Evolutionary conservation across 208 protist genomes (phyloP).

Genomic region (Trichomonas tenax): DNA sequence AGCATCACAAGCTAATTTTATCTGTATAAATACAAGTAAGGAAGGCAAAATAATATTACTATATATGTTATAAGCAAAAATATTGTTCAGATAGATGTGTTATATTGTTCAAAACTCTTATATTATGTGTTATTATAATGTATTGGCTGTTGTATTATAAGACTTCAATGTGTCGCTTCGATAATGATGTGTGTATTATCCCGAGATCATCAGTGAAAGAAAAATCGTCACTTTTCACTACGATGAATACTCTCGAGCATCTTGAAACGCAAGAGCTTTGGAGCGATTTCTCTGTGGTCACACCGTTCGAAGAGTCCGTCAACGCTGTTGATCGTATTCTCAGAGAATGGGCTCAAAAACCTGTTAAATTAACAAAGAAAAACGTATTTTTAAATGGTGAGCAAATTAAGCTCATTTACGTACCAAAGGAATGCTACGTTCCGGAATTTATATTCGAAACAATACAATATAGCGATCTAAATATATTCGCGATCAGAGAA

Average conservation of each 20-base stretch:
- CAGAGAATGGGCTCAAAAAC: not conserved
- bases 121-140: too few species aligned
- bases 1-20: too few species aligned
- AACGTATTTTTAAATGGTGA: not conserved
- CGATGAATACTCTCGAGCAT: not conserved
- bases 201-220: too few species aligned
- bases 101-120: too few species aligned
- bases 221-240: not conserved
- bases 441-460: not conserved
- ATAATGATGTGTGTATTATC: too few species aligned
- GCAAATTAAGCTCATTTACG: not conserved
- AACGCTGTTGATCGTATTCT: not conserved
- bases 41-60: too few species aligned
- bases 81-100: too few species aligned
- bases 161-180: too few species aligned
- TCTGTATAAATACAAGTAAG: too few species aligned
- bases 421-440: not conserved
- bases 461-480: not conserved
- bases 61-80: too few species aligned
- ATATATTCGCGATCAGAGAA: not conserved
- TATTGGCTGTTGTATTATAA: too few species aligned
- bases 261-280: not conserved
- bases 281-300: not conserved
- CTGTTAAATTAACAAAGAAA: not conserved
- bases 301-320: not conserved